Conservation (phyloP, 2,329 filamentous ascomycete genomes). For the Trichoderma atrobrunneum region DNA sequence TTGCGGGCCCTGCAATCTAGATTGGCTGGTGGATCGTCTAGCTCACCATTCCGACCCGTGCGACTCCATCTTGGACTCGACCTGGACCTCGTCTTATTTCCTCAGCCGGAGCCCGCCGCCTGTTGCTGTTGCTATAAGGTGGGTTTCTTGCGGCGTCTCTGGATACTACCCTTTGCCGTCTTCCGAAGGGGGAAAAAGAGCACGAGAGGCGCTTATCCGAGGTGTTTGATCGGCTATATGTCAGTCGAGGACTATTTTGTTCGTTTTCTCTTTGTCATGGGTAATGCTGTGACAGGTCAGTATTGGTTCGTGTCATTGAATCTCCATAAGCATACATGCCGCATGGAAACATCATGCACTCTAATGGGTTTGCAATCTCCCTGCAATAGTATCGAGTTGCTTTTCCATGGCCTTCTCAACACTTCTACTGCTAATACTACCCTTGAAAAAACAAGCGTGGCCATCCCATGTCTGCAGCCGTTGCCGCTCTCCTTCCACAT, state of each 20-base stretch:
- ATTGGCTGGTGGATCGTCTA: conserved; percentile 2
- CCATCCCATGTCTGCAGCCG: neutral
- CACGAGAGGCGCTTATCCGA: neutral
- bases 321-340: neutral
- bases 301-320: neutral
- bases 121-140: neutral
- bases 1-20: conserved; percentile 9
- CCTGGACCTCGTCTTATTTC: neutral
- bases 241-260: neutral
- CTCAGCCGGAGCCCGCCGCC: neutral
- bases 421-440: neutral
- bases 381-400: neutral
- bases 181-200: neutral
- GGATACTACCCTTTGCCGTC: conserved; percentile 10
- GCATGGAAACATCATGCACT: neutral
- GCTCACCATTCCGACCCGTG: neutral
- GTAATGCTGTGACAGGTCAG: neutral
- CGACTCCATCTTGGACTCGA: neutral
- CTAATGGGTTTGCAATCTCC: neutral
- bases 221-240: neutral
- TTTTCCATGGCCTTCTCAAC: neutral
- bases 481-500: conserved; percentile 3
- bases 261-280: neutral
- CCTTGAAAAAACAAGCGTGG: too few species aligned
- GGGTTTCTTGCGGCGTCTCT: neutral